A percentile compares a stretch with the other conserved stretches of the same genome.
Evolutionary conservation across 257 asterid species (phyloP).

Genomic region (Catharanthus roseus): DNA sequence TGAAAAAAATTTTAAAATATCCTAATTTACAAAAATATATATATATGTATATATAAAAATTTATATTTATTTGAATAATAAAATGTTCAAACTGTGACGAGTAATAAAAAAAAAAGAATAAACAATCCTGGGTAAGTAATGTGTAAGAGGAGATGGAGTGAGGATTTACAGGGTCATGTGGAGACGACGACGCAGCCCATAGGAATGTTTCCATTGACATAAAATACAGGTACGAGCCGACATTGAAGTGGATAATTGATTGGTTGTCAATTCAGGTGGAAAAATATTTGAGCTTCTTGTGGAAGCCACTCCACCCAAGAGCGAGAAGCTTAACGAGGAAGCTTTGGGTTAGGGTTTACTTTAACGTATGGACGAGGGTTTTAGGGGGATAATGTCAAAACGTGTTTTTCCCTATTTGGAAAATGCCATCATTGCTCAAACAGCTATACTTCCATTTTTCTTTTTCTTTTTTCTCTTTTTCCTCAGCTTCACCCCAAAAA

Average conservation of each 20-base stretch:
- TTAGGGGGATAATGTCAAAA: conserved; percentile 8
- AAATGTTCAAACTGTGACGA: no score
- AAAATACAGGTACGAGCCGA: conserved; percentile 24
- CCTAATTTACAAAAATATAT: no score
- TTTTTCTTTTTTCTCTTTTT: no score
- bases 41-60: no score
- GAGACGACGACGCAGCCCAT: not conserved
- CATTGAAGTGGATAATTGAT: conserved; percentile 25
- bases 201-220: not conserved
- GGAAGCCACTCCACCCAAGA: conserved; percentile 47
- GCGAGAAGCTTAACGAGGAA: conserved; percentile 37
- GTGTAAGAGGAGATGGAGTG: not conserved
- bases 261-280: conserved; percentile 30
- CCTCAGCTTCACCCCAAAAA: not conserved
- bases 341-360: conserved; percentile 45
- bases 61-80: no score
- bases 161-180: not conserved
- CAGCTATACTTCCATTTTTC: not conserved
- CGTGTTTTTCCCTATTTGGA: not conserved
- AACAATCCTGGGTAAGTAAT: no score
- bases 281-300: conserved; percentile 33
- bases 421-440: not conserved
- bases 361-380: conserved; percentile 36
- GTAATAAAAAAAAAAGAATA: no score
- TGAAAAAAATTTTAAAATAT: no score